Evolutionary conservation across 495 filamentous ascomycete species (phyloP), one percentile per base, ranked within the genome.

Genomic region (Glarea lozoyensis): DNA sequence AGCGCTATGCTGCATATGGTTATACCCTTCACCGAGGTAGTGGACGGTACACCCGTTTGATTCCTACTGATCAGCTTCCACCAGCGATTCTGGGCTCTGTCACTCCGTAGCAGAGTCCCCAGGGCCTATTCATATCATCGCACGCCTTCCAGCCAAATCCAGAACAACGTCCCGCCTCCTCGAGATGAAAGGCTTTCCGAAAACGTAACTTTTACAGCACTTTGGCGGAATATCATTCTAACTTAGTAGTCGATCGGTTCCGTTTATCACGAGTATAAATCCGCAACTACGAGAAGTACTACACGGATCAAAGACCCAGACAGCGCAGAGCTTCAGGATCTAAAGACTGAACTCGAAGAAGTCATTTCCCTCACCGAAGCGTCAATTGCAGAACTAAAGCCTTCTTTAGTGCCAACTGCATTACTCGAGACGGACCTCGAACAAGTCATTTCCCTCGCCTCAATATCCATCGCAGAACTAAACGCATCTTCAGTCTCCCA

Each of bases 271-370:
- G n/a, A n/a, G n/a, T n/a, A n/a, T n/a, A n/a, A n/a, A n/a, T n/a
- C n/a, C n/a, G n/a, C n/a, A n/a, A n/a, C n/a, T n/a, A n/a, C n/a
- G n/a, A n/a, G n/a, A n/a, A n/a, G n/a, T n/a, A n/a, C n/a, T n/a
- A n/a, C n/a, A n/a, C n/a, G n/a, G n/a, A n/a, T n/a, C n/a, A n/a
- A n/a, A 62, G 86, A 93, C 55, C 82, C 88, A 49, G 79, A 85
- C 48, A 93, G 88, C 60, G 67, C 70, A 54, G 88, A 90, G 65
- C 78, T 93, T 55, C 73, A 77, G 48, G 78, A 70, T 60, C 80
- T 94, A 58, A 81, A 82, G 61, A 61, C 68, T 65, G 86, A 94
- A 72, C 78, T 94, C 62, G 76, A 86, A 73, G 75, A 87, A 72
- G 75, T 86, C 70, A 84, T 93, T 62, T 69, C 72, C 65, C 72